Base-by-base conservation (phyloP, 2,329 filamentous ascomycete species). In the Xylariaceae sp. region DNA sequence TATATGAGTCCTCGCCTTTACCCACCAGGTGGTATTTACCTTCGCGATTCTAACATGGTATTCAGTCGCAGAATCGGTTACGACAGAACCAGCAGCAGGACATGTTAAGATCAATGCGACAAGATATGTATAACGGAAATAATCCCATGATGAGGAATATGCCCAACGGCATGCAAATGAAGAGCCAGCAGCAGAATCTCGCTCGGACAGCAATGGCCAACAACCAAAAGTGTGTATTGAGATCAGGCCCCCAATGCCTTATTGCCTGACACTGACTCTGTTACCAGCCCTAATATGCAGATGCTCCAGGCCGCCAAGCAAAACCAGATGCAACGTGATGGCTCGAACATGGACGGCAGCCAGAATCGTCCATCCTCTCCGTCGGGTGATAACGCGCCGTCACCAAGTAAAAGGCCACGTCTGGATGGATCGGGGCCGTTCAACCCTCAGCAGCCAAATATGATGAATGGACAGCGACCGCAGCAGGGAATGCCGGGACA, bases 381-480 rank as follows among this genome's bases (percentile, higher is more conserved):
- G 7, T 84, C 85, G 29, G 83, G 82, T 41, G 90, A 96, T 39
- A 93, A 93, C 57, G 89, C 88, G 19, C 89, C 89, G 4, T 97
- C 91, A 24, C 91, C 91, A 2, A 91, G 87, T 49, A 97, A 97
- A 71, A 80, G 90, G 57, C 87, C 83, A 43, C 86, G 90, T 43
- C 78, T 95, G 46, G 87, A 90, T 50, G 82, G 84, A 57, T 79
- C 80, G 55, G 74, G 75, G 26, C 75, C 76, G 9, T 89, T 88
- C 66, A 87, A 87, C 61, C 81, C 83, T 48, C 83, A 82, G 59
- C 85, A 83, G 55, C 68, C 69, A 43, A 73, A 67, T 48, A 85
- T 90, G 77, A 85, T 85, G 68, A 88, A 87, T 64, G 85, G 85
- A 55, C 79, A 80, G 61, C 84, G 83, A 59, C 70, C 71, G 41